Percentiles rank a stretch among this genome's conserved stretches.
Evolutionary conservation across 177 flowering plant species (phyloP).

Genomic region (Vitis hybrid): DNA sequence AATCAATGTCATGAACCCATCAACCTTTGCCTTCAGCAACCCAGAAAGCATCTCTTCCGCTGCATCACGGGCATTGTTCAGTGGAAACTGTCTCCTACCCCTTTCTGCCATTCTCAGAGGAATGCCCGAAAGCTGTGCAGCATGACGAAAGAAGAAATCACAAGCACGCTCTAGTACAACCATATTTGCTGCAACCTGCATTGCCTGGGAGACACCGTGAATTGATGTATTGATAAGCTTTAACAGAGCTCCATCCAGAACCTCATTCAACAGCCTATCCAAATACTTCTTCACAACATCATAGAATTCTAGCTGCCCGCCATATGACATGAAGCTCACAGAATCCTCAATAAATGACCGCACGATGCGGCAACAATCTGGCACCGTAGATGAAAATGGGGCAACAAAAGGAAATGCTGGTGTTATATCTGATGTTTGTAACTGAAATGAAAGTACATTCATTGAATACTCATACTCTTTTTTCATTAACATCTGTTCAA

Average conservation of each 20-base stretch:
- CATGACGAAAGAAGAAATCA: conserved; percentile 92
- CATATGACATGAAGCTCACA: conserved; percentile 91
- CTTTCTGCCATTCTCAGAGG: conserved; percentile 92
- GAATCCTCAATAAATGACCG: conserved; percentile 97
- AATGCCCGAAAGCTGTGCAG: conserved; percentile 94
- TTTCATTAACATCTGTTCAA: conserved; percentile 97
- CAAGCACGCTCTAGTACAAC: conserved; percentile 92
- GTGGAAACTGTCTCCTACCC: conserved; percentile 77
- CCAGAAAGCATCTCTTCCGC: conserved; percentile 90
- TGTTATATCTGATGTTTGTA: conserved; percentile 83
- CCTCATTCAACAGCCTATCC: conserved; percentile 84
- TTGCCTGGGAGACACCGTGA: conserved; percentile 83
- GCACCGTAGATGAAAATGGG: conserved; percentile 93
- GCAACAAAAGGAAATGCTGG: conserved; percentile 97
- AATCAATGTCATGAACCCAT: conserved; percentile 78
- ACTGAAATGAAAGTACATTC: conserved; percentile 93
- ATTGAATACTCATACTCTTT: conserved; percentile 97
- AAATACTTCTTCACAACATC: conserved; percentile 92
- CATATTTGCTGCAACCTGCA: conserved; percentile 97
- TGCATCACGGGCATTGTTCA: conserved; percentile 77
- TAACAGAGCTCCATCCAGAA: conserved; percentile 76
- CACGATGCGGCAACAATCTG: conserved; percentile 95
- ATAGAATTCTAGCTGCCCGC: conserved; percentile 93
- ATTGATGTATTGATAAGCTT: conserved; percentile 73
- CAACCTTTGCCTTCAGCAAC: conserved; percentile 78